A percentile compares a stretch with the other conserved stretches of the same genome.
These are phyloP conservation scores for Kwoniella bestiolae DNA, from an alignment of 768 basidiomycete genomes.

Conservation along the genomic window DNA sequence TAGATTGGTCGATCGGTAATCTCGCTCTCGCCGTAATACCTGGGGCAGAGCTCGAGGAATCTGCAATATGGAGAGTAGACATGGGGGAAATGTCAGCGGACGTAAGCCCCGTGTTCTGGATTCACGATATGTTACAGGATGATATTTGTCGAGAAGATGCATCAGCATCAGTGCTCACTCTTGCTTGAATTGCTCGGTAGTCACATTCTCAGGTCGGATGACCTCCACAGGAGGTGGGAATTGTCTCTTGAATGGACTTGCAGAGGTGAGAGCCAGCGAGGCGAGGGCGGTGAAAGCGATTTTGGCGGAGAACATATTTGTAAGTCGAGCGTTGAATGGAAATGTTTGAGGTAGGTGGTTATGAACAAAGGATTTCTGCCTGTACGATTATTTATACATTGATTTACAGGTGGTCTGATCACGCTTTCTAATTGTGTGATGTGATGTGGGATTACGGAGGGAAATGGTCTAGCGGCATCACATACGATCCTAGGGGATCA, in stretches of 20 bases:
- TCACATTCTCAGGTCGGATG: constrained; percentile 15
- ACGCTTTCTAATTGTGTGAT: too few relatives aligned
- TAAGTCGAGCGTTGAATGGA: background rate
- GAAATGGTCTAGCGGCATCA: background rate
- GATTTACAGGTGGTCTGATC: too few relatives aligned
- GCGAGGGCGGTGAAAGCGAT: background rate
- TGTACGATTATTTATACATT: too few relatives aligned
- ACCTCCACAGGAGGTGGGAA: constrained; percentile 6
- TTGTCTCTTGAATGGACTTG: background rate
- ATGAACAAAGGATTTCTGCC: background rate
- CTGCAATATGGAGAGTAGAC: background rate
- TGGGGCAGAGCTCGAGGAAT: constrained; percentile 10
- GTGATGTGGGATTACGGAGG: too few relatives aligned
- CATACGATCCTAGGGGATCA: background rate
- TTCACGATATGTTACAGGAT: too few relatives aligned
- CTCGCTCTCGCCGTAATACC: constrained; percentile 9
- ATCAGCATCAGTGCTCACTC: constrained; percentile 2
- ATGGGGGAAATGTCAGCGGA: background rate
- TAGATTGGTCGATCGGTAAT: constrained; percentile 15
- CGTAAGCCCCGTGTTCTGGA: too few relatives aligned
- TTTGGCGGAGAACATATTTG: background rate
- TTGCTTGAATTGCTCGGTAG: constrained; percentile 9
- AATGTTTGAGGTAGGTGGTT: too few relatives aligned
- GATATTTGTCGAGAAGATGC: too few relatives aligned
- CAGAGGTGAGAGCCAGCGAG: background rate